A percentile compares a stretch with the other conserved stretches of the same genome.
Conservation (phyloP, 2,329 filamentous ascomycete species). For the Colletotrichum sp. region DNA sequence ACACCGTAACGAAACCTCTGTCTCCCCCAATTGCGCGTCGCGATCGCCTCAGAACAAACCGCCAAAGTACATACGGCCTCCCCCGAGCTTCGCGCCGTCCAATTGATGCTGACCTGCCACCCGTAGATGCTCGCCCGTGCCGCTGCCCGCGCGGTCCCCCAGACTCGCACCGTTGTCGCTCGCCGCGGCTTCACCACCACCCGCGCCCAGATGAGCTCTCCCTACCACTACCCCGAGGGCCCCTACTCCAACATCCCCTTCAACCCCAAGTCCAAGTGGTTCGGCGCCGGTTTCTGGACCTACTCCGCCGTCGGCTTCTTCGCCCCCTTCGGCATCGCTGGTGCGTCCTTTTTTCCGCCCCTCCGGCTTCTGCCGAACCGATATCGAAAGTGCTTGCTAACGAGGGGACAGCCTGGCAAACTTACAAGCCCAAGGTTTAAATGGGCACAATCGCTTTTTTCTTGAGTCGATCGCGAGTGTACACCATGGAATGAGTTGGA, state of each 20-base stretch:
- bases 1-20: conserved; percentile 11
- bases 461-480: conserved; percentile 14
- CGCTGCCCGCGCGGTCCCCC: conserved; percentile 61
- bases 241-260: conserved; percentile 95
- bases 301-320: conserved; percentile 66
- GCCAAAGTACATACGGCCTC: conserved; percentile 2
- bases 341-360: conserved; percentile 48
- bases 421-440: conserved; percentile 51
- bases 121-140: conserved; percentile 83
- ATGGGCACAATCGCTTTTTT: neutral
- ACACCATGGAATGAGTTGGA: conserved; percentile 25
- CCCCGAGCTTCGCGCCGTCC: neutral
- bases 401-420: conserved; percentile 52
- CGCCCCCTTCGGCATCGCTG: conserved; percentile 67
- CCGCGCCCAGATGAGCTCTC: conserved; percentile 82
- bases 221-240: conserved; percentile 98
- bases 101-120: conserved; percentile 45
- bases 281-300: conserved; percentile 81
- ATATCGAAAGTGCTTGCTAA: conserved; percentile 20
- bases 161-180: conserved; percentile 73
- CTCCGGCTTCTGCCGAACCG: neutral
- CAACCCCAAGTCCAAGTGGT: conserved; percentile 90
- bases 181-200: conserved; percentile 96
- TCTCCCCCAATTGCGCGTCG: conserved; percentile 11
- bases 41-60: conserved; percentile 4